These are phyloP conservation scores for Typha latifolia DNA, from an alignment of 176 grass and related monocot genomes.

Conservation along the genomic window DNA sequence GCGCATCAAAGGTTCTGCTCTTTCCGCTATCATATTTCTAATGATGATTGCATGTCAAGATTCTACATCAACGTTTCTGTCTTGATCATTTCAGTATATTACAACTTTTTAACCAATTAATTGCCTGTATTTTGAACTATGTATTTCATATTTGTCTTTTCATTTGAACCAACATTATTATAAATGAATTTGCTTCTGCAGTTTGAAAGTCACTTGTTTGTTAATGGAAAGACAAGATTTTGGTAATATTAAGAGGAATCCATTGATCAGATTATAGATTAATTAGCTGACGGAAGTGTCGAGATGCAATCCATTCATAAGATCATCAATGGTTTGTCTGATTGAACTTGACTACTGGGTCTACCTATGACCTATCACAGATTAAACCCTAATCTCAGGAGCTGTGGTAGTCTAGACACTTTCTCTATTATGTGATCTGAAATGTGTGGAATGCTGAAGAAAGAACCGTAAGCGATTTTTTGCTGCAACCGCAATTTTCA, in stretches of 20 bases:
- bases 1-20: conserved; percentile 75
- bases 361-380: neutral
- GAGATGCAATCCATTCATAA: neutral
- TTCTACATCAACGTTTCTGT: conserved; percentile 5
- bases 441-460: neutral
- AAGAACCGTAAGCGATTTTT: neutral
- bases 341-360: no score
- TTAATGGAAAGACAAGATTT: no score
- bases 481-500: neutral
- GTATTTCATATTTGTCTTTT: no score
- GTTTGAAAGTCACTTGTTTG: no score
- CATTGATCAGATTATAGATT: neutral
- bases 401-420: no score
- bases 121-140: no score
- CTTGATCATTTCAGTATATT: no score
- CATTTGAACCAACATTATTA: no score
- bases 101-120: no score
- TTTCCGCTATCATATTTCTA: conserved; percentile 8
- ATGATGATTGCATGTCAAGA: neutral
- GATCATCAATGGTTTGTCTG: neutral
- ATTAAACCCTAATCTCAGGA: neutral
- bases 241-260: neutral
- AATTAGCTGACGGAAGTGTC: neutral
- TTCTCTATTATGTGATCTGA: no score
- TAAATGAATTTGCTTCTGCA: no score